phyloP scores from a whole-genome alignment of 345 rosid genomes.

The Turnera subulata region DNA sequence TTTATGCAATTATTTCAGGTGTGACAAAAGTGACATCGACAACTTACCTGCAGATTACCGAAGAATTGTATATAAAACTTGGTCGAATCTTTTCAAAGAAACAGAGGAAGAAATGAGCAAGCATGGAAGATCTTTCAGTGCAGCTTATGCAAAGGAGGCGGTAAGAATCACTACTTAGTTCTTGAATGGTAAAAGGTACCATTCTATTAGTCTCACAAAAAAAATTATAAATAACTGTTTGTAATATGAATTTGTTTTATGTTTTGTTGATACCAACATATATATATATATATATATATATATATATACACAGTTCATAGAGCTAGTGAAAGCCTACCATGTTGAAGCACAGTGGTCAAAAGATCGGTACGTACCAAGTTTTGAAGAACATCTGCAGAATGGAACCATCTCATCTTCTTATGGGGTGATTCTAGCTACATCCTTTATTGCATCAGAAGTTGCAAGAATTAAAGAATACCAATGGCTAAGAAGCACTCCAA shows the following conservation, averaged over 20 bases:
- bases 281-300: too few relatives aligned
- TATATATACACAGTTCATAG: constrained; percentile 8
- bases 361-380: not conserved
- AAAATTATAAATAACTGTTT: not conserved
- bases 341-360: constrained; percentile 5
- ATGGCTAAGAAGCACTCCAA: constrained; percentile 8
- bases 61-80: not conserved
- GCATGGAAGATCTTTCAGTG: not conserved
- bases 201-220: not conserved
- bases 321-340: not conserved
- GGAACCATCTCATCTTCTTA: not conserved
- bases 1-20: not conserved
- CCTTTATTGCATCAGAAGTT: constrained; percentile 3
- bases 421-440: not conserved
- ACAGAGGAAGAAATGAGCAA: not conserved
- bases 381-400: constrained; percentile 3
- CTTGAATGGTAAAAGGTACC: too few relatives aligned
- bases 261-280: not conserved
- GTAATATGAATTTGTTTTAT: not conserved
- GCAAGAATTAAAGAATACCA: constrained; percentile 4
- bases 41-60: not conserved
- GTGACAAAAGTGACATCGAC: not conserved
- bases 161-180: not conserved
- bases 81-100: not conserved
- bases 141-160: not conserved